Base-by-base conservation (phyloP, 177 flowering plant species). In the Vitis hybrid region DNA sequence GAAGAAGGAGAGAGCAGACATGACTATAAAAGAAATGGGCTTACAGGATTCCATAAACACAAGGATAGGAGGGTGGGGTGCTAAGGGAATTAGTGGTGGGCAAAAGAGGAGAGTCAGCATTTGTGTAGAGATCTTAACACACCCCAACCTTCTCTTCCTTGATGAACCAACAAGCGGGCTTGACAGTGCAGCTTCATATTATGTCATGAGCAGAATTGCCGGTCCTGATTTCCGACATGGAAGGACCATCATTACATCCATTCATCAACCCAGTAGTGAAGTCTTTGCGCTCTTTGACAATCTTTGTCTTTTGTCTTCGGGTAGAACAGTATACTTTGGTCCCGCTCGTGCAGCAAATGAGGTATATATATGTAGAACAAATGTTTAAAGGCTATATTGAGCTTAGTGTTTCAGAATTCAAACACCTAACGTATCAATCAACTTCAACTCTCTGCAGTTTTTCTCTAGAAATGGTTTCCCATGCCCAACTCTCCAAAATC, bases 121-220 rank as follows among this genome's bases (percentile, higher is more conserved):
- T 72, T 86, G 88, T 74, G 75, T 80, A 1, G 89, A 86, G 72
- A 76, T 88, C 39, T 65, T 88, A 9, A 84, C 76, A 1, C 68
- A 76, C 1, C 87, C 91, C 1, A 79, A 75, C 51, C 87, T 84
- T 64, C 79, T 88, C 2, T 88, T 86, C 59, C 84, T 88, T 1
- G 89, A 87, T 51, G 88, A 84, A 60, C 89, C 89, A 19, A 86
- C 89, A 0, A 86, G 87, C 19, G 89, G 89, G 7, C 84, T 83
- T 0, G 90, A 85, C 21, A 85, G 91, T 64, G 89, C 88, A 18
- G 87, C 91, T 8, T 87, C 87, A 0, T 85, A 71, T 62, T 78
- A 85, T 65, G 86, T 87, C 49, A 81, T 85, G 83, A 80, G 70
- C 11, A 56, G 82, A 62, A 85, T 85, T 34, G 74, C 72, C 2